Percentiles rank a stretch among this genome's conserved stretches.
phyloP scores from a whole-genome alignment of 2,329 filamentous ascomycete genomes.

The Penicillium polonicum region DNA sequence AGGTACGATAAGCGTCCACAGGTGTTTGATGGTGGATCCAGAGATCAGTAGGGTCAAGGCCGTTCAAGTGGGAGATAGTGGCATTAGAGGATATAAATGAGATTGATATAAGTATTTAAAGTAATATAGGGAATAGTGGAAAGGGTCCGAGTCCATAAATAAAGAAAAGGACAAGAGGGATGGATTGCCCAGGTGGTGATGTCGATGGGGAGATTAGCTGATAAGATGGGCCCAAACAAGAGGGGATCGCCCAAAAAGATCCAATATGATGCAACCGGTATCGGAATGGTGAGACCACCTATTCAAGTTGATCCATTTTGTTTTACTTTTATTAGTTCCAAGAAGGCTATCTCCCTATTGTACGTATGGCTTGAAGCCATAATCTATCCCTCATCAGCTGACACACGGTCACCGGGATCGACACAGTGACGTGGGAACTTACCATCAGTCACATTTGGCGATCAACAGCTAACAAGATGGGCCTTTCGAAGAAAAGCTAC shows the following conservation, averaged over 20 bases:
- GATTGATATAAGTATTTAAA: background rate
- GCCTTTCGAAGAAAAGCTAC: background rate
- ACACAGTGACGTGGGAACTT: constrained; percentile 21
- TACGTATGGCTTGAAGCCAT: background rate
- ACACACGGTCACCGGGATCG: constrained; percentile 38
- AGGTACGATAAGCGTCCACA: background rate
- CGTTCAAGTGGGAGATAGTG: background rate
- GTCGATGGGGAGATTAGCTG: constrained; percentile 4
- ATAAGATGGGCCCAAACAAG: background rate
- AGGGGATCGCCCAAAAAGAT: constrained; percentile 8
- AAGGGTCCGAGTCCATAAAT: background rate
- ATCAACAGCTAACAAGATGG: background rate
- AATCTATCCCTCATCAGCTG: constrained; percentile 2
- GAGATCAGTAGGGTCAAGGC: background rate
- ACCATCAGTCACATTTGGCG: background rate
- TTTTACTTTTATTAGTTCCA: background rate
- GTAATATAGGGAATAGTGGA: background rate
- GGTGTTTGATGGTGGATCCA: background rate
- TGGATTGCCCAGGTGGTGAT: background rate
- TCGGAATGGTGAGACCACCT: constrained; percentile 9
- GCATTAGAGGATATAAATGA: background rate
- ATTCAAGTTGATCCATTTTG: background rate
- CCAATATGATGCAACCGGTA: constrained; percentile 23
- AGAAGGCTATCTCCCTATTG: background rate
- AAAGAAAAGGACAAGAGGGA: background rate